A percentile compares a stretch with the other conserved stretches of the same genome.
Evolutionary conservation across 1,284 basidiomycete species (phyloP).

Genomic region (Trichosporon coremiiforme): DNA sequence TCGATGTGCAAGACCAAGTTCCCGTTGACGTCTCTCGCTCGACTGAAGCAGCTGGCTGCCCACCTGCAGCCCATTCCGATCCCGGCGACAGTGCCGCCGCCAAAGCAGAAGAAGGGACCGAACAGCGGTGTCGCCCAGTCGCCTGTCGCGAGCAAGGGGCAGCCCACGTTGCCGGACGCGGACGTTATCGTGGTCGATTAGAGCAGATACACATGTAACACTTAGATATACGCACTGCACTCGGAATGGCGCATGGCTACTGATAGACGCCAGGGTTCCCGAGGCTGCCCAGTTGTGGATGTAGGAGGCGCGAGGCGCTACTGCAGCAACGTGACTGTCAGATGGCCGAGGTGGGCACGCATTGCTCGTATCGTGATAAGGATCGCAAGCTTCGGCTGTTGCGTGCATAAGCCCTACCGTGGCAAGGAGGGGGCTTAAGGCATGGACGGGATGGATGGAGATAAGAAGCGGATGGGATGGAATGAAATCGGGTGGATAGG

Average conservation of each 20-base stretch:
- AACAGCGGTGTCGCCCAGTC: constrained; percentile 7
- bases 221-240: not conserved
- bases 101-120: constrained; percentile 21
- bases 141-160: constrained; percentile 17
- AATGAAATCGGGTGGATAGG: not conserved
- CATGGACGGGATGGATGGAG: not conserved
- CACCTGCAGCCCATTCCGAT: constrained; percentile 47
- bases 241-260: not conserved
- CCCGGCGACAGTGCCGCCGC: constrained; percentile 38
- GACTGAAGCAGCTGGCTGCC: constrained; percentile 62
- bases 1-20: constrained; percentile 96
- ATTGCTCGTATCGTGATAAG: not conserved
- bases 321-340: too few relatives aligned
- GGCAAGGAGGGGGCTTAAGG: not conserved
- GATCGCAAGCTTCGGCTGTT: not conserved
- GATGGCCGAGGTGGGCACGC: not conserved
- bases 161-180: not conserved
- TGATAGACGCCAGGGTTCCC: not conserved
- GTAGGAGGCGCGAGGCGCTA: too few relatives aligned
- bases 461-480: not conserved
- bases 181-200: constrained; percentile 8
- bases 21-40: constrained; percentile 81
- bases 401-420: not conserved
- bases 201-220: constrained; percentile 7
- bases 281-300: too few relatives aligned